Base-by-base conservation (phyloP, 2,329 filamentous ascomycete species). In the Xylogone sp. region DNA sequence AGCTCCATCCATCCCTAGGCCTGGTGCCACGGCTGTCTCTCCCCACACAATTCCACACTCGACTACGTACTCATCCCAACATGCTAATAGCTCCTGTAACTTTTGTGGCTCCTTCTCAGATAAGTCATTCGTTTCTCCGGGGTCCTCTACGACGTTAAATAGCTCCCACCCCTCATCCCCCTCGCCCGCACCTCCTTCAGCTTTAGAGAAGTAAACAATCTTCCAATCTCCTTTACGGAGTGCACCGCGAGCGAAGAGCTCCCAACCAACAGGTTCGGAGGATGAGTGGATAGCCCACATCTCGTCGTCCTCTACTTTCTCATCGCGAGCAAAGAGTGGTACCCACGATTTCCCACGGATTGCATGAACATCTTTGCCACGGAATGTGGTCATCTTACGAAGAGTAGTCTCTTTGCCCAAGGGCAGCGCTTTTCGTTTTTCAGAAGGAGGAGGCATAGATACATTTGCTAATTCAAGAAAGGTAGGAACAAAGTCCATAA, bases 61-160 rank as follows among this genome's bases (percentile, higher is more conserved):
- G 9, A 81, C 64, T 10, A 79, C 76, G 65, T 82, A 82, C 53
- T 76, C 71, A 54, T 83, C 76, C 78, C 81, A 83, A 19, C 77
- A 67, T 58, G 74, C 72, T 6, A 82, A 61, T 59, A 83, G 66
- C 52, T 74, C 68, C 53, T 73, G 59, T 42, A 83, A 53, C 4
- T 71, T 67, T 45, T 77, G 74, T 0, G 72, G 69, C 21, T 74
- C 61, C 20, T 60, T 29, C 20, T 71, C 69, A 0, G 68, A 63
- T 22, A 78, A 57, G 58, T 78, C 74, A 45, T 74, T 63, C 0
- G 74, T 67, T 62, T 83, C 77, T 3, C 78, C 78, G 0, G 75
- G 75, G 54, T 83, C 79, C 1, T 66, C 65, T 5, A 61, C 63
- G 2, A 83, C 67, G 57, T 82, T 74, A 59, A 81, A 83, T 39